Evolutionary conservation across 768 basidiomycete species (phyloP).

Genomic region (Amanita phalloides): DNA sequence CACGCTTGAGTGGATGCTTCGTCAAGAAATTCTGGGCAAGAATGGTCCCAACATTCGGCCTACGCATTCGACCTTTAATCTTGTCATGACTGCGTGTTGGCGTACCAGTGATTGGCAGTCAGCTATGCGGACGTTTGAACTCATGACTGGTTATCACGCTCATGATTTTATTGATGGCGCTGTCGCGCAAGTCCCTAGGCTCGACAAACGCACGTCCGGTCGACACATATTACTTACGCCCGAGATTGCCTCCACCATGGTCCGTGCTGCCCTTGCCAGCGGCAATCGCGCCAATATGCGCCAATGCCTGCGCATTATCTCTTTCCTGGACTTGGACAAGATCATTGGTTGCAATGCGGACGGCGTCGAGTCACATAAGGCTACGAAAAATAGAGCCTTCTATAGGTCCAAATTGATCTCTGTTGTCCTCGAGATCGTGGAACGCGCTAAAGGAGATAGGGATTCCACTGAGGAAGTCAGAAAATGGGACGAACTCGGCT

Average conservation of each 20-base stretch:
- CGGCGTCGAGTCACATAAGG: conserved; percentile 17
- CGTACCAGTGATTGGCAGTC: conserved; percentile 51
- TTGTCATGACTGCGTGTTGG: conserved; percentile 58
- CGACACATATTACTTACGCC: conserved; percentile 36
- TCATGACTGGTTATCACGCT: conserved; percentile 60
- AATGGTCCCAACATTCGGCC: conserved; percentile 37
- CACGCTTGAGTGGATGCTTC: conserved; percentile 60
- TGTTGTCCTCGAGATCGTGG: conserved; percentile 30
- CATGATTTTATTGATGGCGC: conserved; percentile 45
- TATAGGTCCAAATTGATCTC: conserved; percentile 38
- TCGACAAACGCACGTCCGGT: conserved; percentile 31
- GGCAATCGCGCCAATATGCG: conserved; percentile 30
- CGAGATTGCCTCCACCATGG: conserved; percentile 44
- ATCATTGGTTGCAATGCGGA: conserved; percentile 18
- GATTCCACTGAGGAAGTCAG: background rate
- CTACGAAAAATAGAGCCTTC: conserved; percentile 25
- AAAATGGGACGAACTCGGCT: background rate
- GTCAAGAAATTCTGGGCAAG: conserved; percentile 34
- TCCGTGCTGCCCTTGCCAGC: conserved; percentile 47
- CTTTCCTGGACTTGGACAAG: conserved; percentile 30
- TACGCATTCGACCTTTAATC: conserved; percentile 41
- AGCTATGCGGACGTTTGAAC: conserved; percentile 46
- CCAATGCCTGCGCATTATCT: conserved; percentile 51
- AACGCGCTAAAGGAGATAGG: conserved; percentile 2
- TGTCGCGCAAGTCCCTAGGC: conserved; percentile 22